Base-by-base conservation (phyloP, 805 yeast species). In the Yamadazyma akitaensis region DNA sequence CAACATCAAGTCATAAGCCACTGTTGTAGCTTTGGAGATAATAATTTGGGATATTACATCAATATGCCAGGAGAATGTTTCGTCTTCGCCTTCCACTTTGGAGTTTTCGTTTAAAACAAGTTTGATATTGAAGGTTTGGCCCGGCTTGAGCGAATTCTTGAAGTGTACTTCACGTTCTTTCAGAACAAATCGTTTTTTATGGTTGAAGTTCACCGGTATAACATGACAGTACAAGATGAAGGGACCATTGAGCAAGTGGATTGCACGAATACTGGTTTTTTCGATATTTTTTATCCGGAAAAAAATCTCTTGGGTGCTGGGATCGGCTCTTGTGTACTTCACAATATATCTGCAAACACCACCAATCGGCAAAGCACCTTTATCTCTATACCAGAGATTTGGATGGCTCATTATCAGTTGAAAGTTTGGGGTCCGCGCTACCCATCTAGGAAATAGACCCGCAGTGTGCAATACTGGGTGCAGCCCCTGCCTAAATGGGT, bases 61-160 rank as follows among this genome's bases (percentile, higher is more conserved):
- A 17, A 73, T 53, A 12, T 59, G 57, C 76, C 76, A 72, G 35
- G 59, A 61, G 43, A 59, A 66, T 5, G 39, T 37, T 11, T 46
- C 42, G 16, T 37, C 11, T 30, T 42, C 43, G 2, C 28, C 37
- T 21, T 21, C 37, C 7, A 53, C 16, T 17, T 24, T 16, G 11
- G 81, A 74, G 51, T 76, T 73, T 2, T 64, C 62, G 58, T 79
- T 81, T 53, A 85, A 59, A 14, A 63, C 54, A 21, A 88, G 65
- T 47, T 68, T 69, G 2, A 81, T 82, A 47, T 78, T 76, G 60
- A 85, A 85, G 6, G 81, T 71, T 55, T 82, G 85, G 19, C 85
- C 88, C 0, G 96, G 94, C 51, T 82, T 83, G 17, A 88, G 63
- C 35, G 67, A 63, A 50, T 71, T 70, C 24, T 61, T 59, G 54